Percentiles rank a stretch among this genome's conserved stretches.
These are phyloP conservation scores for Gloeostereum incarnatum DNA, from an alignment of 768 basidiomycete genomes.

Conservation along the genomic window DNA sequence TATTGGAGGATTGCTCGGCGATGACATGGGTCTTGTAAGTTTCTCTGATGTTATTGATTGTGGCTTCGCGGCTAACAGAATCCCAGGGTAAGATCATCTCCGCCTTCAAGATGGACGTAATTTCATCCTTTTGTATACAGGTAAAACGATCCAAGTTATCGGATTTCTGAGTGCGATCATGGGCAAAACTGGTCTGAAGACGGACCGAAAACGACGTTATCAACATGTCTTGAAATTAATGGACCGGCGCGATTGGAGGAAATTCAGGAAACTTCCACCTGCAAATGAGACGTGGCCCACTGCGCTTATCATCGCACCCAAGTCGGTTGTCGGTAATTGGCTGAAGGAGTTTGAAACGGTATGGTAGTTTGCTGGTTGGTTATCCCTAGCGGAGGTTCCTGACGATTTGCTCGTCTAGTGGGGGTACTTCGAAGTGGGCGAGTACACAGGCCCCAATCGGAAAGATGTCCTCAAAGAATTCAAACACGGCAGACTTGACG, in stretches of 20 bases:
- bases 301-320: constrained; percentile 80
- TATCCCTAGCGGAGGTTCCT: no score
- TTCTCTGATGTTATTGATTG: no score
- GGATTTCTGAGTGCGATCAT: constrained; percentile 88
- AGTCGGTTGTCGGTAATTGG: constrained; percentile 84
- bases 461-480: constrained; percentile 59
- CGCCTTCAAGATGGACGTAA: neutral
- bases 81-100: constrained; percentile 14
- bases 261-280: constrained; percentile 43
- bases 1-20: constrained; percentile 79
- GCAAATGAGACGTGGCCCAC: constrained; percentile 79
- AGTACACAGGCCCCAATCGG: constrained; percentile 57
- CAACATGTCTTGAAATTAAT: constrained; percentile 59
- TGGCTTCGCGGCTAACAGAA: no score
- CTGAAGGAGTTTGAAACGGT: constrained; percentile 80
- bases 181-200: constrained; percentile 60
- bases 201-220: constrained; percentile 60
- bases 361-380: constrained; percentile 13
- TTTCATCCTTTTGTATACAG: constrained; percentile 26
- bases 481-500: constrained; percentile 73
- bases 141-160: constrained; percentile 94
- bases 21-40: constrained; percentile 86
- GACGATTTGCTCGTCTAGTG: no score
- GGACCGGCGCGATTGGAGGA: constrained; percentile 45
- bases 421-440: constrained; percentile 87